Conservation (phyloP, 2,329 filamentous ascomycete genomes). For the Paradendryphiella salina region DNA sequence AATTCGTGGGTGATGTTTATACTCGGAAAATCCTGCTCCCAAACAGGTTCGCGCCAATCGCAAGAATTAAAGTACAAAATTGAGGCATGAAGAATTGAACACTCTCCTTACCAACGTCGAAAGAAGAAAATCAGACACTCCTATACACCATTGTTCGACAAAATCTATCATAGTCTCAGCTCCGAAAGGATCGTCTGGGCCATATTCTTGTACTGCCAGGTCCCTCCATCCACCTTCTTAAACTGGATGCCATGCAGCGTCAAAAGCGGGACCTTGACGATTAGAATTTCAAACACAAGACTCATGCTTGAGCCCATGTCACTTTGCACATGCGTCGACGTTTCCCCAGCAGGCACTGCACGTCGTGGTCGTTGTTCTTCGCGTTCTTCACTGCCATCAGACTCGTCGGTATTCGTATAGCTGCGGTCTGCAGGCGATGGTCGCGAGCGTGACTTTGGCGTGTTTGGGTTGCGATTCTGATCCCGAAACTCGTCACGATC, state of each 20-base stretch:
- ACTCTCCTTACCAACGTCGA: slow-evolving; percentile 3
- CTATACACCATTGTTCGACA: neutral
- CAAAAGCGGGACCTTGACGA: slow-evolving; percentile 94
- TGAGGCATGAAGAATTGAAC: slow-evolving; percentile 7
- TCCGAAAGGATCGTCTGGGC: slow-evolving; percentile 91
- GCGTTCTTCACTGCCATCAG: slow-evolving; percentile 68
- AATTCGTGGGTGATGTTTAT: slow-evolving; percentile 30
- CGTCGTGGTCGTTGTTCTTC: slow-evolving; percentile 49
- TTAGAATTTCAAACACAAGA: slow-evolving; percentile 91
- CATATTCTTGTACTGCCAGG: slow-evolving; percentile 99
- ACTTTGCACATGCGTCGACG: slow-evolving; percentile 86
- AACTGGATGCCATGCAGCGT: slow-evolving; percentile 96
- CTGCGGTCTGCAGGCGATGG: slow-evolving; percentile 64
- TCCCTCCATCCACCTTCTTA: slow-evolving; percentile 92
- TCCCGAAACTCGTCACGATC: slow-evolving; percentile 73
- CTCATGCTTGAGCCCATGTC: slow-evolving; percentile 84
- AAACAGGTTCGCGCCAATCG: neutral
- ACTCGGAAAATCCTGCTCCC: slow-evolving; percentile 11
- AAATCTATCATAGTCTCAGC: slow-evolving; percentile 49
- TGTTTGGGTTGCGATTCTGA: slow-evolving; percentile 56
- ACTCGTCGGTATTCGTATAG: slow-evolving; percentile 85
- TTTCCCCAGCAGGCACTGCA: slow-evolving; percentile 71
- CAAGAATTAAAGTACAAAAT: slow-evolving; percentile 15
- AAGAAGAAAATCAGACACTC: slow-evolving; percentile 5
- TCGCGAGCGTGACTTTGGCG: slow-evolving; percentile 52